Evolutionary conservation across 352 stramenopile genomes (phyloP).

Genomic region (Chrysophaeum taylorii): DNA sequence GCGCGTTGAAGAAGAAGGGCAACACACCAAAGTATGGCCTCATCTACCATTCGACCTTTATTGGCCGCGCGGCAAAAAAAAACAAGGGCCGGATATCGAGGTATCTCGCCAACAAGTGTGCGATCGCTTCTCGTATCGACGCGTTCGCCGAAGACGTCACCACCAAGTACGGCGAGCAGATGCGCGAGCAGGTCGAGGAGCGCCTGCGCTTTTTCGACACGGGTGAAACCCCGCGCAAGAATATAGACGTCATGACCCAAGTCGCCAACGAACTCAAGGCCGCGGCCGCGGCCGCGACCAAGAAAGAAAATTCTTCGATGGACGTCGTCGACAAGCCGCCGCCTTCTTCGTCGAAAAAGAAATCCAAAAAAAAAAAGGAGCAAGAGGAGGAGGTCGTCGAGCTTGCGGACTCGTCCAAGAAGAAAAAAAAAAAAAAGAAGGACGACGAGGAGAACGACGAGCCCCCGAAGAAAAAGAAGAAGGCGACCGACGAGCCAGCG

Average conservation of each 20-base stretch:
- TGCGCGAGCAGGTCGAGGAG: slow-evolving; percentile 98
- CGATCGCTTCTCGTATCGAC: slow-evolving; percentile 97
- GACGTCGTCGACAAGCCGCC: slow-evolving; percentile 35
- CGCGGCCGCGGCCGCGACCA: no score
- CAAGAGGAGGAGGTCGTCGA: slow-evolving; percentile 47
- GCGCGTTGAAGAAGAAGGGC: slow-evolving; percentile 97
- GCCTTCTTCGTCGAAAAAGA: slow-evolving; percentile 32
- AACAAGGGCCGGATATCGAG: slow-evolving; percentile 99
- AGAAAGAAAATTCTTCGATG: slow-evolving; percentile 48
- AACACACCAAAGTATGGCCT: slow-evolving; percentile 99
- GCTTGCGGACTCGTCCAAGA: slow-evolving; percentile 46
- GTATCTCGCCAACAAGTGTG: slow-evolving; percentile 99
- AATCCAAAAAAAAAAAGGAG: slow-evolving; percentile 65
- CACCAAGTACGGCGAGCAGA: slow-evolving; percentile 87
- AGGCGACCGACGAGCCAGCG: slow-evolving; percentile 37
- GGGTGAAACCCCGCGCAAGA: slow-evolving; percentile 89
- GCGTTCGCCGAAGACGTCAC: slow-evolving; percentile 82
- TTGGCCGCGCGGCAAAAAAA: slow-evolving; percentile 94
- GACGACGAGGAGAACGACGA: slow-evolving; percentile 47
- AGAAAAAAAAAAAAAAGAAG: slow-evolving; percentile 63
- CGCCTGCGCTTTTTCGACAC: slow-evolving; percentile 98
- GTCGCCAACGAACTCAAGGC: slow-evolving; percentile 72
- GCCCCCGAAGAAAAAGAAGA: slow-evolving; percentile 44
- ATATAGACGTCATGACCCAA: slow-evolving; percentile 96
- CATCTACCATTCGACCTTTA: slow-evolving; percentile 99